Evolutionary conservation across 768 basidiomycete genomes (phyloP), one percentile per base, ranked within the genome.

Genomic region (Mycena vulgaris): DNA sequence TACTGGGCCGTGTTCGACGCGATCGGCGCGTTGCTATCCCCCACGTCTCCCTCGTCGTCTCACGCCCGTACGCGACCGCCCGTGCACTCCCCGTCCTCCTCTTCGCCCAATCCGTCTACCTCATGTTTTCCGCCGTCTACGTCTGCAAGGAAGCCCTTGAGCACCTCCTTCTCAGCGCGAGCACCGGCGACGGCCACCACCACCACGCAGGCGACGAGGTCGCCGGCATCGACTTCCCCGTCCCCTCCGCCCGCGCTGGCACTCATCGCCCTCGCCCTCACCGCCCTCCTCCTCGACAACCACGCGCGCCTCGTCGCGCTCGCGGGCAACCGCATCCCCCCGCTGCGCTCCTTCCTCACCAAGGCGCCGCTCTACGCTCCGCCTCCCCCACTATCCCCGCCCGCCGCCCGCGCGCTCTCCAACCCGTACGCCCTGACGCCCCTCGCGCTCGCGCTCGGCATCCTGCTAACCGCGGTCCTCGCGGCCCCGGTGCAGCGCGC

Each of bases 1-100:
- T 99, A 99, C 78, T 93, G 97, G 91, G 90, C 97, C 27, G 96
- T 98, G 2, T 99, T 98, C 77, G 97, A 99, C 78, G 89, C 96
- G 4, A 84, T 96, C 70, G 97, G 97, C 0, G n/a, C n/a, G 88
- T 97, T 6, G 90, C 79, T 23, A 78, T 92, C 27, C 67, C 51
- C 60, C 63, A 75, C 53, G 23, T 69, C 51, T 30, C 35, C 28
- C 70, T 58, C 60, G 39, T 33, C 71, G 68, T 68, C 28, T 45
- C 66, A 14, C 47, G 30, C 66, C 21, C 68, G 25, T 61, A 25
- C 66, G 94, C 93, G 64, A 89, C 89, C 67, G 88, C 88, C 5
- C 90, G 94, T 1, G 75, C 92, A 42, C 89, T 90, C 74, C 93
- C 92, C 0, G 88, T 93, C 5, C 78, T 91, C 63, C 83, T 95